These are phyloP conservation scores for Viola pubescens DNA, from an alignment of 441 rosid species.

Conservation along the genomic window DNA sequence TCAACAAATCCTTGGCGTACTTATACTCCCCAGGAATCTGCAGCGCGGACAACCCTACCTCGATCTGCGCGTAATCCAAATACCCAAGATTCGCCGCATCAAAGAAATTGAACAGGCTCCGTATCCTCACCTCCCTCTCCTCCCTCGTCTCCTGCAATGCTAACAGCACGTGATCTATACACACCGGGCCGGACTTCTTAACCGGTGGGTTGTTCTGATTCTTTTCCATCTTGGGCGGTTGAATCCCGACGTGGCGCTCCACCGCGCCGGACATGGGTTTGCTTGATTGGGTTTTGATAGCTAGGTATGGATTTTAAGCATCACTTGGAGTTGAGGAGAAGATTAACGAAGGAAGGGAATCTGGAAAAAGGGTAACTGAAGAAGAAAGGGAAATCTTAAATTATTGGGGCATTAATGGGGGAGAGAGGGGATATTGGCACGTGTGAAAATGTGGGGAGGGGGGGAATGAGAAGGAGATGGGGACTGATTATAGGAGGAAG, in stretches of 20 bases:
- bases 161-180: constrained; percentile 81
- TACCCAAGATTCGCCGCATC: constrained; percentile 57
- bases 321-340: too few relatives aligned
- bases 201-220: constrained; percentile 30
- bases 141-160: constrained; percentile 81
- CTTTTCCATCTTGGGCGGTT: constrained; percentile 27
- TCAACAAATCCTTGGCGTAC: constrained; percentile 81
- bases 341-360: too few relatives aligned
- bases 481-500: too few relatives aligned
- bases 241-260: constrained; percentile 34
- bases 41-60: constrained; percentile 66
- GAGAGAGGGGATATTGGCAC: too few relatives aligned
- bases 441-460: too few relatives aligned
- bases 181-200: constrained; percentile 47
- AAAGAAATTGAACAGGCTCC: constrained; percentile 71
- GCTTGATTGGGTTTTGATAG: not conserved
- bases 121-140: constrained; percentile 70
- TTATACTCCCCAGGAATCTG: constrained; percentile 77
- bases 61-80: constrained; percentile 78
- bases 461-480: too few relatives aligned
- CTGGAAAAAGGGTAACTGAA: too few relatives aligned
- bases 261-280: constrained; percentile 29
- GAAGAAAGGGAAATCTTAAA: too few relatives aligned
- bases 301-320: too few relatives aligned
- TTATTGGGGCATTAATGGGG: too few relatives aligned